phyloP scores from a whole-genome alignment of 2,329 filamentous ascomycete species.

The Monosporascus sp. region DNA sequence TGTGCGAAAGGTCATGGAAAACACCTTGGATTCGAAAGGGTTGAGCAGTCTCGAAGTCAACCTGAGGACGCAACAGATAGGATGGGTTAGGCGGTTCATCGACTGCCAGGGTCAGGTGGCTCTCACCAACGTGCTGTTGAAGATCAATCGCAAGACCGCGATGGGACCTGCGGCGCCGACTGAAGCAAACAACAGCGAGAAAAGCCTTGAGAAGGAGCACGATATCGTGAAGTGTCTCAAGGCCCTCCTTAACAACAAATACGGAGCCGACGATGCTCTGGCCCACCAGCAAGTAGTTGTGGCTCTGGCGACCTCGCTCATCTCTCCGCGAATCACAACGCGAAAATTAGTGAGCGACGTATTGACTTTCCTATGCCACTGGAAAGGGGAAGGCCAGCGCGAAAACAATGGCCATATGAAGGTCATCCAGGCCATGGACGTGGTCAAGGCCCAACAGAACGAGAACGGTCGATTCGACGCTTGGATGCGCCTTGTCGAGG shows the following conservation, averaged over 20 bases:
- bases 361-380: conserved; percentile 91
- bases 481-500: conserved; percentile 98
- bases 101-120: conserved; percentile 97
- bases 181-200: conserved; percentile 56
- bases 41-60: conserved; percentile 92
- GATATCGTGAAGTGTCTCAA: conserved; percentile 98
- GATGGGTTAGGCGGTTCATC: conserved; percentile 94
- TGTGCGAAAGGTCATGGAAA: conserved; percentile 93
- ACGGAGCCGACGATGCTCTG: conserved; percentile 92
- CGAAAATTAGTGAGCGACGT: conserved; percentile 95
- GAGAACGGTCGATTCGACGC: conserved; percentile 96
- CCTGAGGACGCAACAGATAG: conserved; percentile 90
- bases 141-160: conserved; percentile 84
- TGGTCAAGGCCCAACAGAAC: conserved; percentile 78
- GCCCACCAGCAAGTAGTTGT: conserved; percentile 85
- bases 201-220: conserved; percentile 85
- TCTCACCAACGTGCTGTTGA: conserved; percentile 85
- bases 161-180: conserved; percentile 59
- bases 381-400: conserved; percentile 48
- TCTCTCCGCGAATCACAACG: conserved; percentile 83
- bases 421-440: conserved; percentile 88
- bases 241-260: conserved; percentile 98
- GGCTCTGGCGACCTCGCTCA: conserved; percentile 78
- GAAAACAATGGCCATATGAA: conserved; percentile 81
- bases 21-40: conserved; percentile 85